These are phyloP conservation scores for Jatropha multifida DNA, from an alignment of 441 rosid genomes.

Conservation along the genomic window DNA sequence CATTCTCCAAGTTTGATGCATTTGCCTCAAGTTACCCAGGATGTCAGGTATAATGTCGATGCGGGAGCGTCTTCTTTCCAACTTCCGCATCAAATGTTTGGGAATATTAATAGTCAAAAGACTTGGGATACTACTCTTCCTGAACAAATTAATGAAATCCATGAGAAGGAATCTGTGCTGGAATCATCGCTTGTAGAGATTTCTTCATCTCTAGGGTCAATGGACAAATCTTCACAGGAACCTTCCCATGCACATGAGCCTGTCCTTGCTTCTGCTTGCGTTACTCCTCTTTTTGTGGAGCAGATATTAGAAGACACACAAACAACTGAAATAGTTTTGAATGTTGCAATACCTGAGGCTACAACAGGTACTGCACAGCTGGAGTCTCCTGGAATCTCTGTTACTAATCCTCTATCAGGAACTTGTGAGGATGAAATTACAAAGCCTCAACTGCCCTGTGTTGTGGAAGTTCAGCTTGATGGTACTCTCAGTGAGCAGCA, in stretches of 20 bases:
- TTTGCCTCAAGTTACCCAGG: conserved; percentile 45
- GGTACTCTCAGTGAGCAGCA: conserved; percentile 28
- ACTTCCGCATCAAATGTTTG: conserved; percentile 62
- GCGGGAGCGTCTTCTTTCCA: conserved; percentile 44
- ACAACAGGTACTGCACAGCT: conserved; percentile 22
- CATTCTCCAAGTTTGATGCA: conserved; percentile 36
- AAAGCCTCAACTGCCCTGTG: conserved; percentile 24
- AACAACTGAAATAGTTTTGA: conserved; percentile 31
- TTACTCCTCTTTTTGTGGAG: conserved; percentile 30
- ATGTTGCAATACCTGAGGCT: conserved; percentile 23
- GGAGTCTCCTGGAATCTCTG: conserved; percentile 27
- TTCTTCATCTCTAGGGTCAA: conserved; percentile 34
- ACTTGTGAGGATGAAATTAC: conserved; percentile 36
- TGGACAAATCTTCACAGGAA: conserved; percentile 30
- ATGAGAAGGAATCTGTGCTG: conserved; percentile 39
- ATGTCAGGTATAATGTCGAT: conserved; percentile 37
- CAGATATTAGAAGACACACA: conserved; percentile 31
- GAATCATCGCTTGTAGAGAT: conserved; percentile 36
- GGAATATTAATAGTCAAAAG: conserved; percentile 40
- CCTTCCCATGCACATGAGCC: conserved; percentile 36
- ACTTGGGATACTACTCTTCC: conserved; percentile 37
- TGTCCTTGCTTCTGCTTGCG: conserved; percentile 31
- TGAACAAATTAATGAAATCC: conserved; percentile 39
- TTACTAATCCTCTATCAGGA: conserved; percentile 25
- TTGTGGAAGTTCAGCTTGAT: conserved; percentile 33